Evolutionary conservation across 345 rosid genomes (phyloP).

Genomic region (Turnera subulata): DNA sequence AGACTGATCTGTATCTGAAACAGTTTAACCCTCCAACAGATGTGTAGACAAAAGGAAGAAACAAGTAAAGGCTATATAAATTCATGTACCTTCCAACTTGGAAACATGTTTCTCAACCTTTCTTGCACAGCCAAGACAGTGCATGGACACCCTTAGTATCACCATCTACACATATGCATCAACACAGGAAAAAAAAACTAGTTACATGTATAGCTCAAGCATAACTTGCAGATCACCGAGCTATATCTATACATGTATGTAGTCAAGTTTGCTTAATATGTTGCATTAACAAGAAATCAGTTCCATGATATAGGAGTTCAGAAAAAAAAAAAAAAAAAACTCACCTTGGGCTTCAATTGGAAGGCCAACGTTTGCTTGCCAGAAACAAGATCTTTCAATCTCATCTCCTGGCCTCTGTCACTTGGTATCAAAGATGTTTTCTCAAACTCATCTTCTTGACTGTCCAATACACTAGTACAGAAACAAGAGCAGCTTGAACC

Average conservation of each 20-base stretch:
- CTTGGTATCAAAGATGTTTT: slow-evolving; percentile 32
- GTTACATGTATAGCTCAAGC: not conserved
- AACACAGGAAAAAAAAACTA: not conserved
- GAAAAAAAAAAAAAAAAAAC: not conserved
- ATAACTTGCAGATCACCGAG: not conserved
- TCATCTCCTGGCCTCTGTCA: slow-evolving; percentile 35
- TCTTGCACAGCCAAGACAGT: slow-evolving; percentile 88
- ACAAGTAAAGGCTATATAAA: too few species aligned
- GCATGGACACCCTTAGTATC: slow-evolving; percentile 82
- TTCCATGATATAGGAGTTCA: not conserved
- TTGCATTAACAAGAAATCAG: not conserved
- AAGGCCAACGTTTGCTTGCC: slow-evolving; percentile 67
- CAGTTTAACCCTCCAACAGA: too few species aligned
- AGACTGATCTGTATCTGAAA: too few species aligned
- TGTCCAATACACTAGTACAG: slow-evolving; percentile 17
- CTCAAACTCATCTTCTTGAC: slow-evolving; percentile 18
- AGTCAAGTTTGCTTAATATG: not conserved
- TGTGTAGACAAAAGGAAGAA: too few species aligned
- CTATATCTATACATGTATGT: too few species aligned
- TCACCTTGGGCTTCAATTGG: slow-evolving; percentile 86
- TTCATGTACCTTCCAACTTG: slow-evolving; percentile 62
- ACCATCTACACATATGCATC: slow-evolving; percentile 49
- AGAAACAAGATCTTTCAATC: slow-evolving; percentile 63
- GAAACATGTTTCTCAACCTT: slow-evolving; percentile 88
- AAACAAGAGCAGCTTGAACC: slow-evolving; percentile 27